Conservation (phyloP, 305 asterid genomes). For the Ruellia speciosa region DNA sequence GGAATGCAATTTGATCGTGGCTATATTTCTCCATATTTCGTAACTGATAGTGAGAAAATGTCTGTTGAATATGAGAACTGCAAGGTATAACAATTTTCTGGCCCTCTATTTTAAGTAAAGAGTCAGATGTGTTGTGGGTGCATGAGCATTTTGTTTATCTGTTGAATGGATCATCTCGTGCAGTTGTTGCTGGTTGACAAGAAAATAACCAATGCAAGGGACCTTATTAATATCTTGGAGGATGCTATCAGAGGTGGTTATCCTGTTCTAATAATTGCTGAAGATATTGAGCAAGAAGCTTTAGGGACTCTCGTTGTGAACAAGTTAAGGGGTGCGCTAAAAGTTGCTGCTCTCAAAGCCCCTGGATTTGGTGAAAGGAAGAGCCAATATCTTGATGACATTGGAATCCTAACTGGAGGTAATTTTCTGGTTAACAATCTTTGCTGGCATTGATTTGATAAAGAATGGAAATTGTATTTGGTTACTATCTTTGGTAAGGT, state of each 20-base stretch:
- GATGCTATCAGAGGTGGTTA: conserved; percentile 77
- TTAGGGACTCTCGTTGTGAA: conserved; percentile 87
- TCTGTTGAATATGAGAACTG: conserved; percentile 77
- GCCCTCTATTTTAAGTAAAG: neutral
- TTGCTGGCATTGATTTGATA: neutral
- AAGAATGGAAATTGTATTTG: neutral
- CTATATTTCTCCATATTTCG: conserved; percentile 78
- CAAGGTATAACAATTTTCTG: conserved; percentile 41
- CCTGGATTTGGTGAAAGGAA: conserved; percentile 94
- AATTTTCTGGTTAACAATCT: conserved; percentile 2
- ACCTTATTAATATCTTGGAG: conserved; percentile 64
- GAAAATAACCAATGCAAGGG: conserved; percentile 85
- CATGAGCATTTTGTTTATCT: conserved; percentile 5
- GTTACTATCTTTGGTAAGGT: no score
- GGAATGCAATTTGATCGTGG: conserved; percentile 98
- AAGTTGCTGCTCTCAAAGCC: conserved; percentile 88
- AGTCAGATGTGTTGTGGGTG: neutral
- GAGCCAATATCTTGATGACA: conserved; percentile 84
- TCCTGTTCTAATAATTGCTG: conserved; percentile 69
- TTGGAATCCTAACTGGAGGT: conserved; percentile 87
- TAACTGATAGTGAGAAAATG: conserved; percentile 86
- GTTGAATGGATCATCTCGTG: neutral
- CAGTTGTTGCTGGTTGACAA: conserved; percentile 80
- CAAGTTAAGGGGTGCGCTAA: conserved; percentile 80
- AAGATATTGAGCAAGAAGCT: conserved; percentile 94